Evolutionary conservation across 768 basidiomycete species (phyloP).

Genomic region (Mycena alexandri): DNA sequence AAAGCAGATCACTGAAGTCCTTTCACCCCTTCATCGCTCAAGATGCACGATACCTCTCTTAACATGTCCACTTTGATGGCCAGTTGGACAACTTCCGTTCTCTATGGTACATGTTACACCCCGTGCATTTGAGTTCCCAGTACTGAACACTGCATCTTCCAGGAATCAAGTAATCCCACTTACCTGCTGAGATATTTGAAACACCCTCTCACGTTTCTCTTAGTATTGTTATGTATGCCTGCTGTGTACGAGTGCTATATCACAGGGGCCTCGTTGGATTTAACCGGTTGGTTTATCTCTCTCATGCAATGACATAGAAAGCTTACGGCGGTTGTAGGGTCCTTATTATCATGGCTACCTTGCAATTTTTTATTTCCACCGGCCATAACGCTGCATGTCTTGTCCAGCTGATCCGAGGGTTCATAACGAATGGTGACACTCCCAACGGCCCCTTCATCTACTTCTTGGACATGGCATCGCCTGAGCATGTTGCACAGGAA

Average conservation of each 20-base stretch:
- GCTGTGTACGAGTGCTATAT: background rate
- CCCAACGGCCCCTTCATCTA: background rate
- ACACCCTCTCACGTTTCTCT: background rate
- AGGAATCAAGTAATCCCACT: background rate
- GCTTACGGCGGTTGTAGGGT: background rate
- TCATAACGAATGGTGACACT: background rate
- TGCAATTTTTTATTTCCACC: background rate
- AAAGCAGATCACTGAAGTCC: too few relatives aligned
- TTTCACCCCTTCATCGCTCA: too few relatives aligned
- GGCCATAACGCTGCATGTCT: background rate
- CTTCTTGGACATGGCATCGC: background rate
- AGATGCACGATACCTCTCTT: background rate
- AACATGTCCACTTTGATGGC: background rate
- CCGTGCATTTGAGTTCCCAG: background rate
- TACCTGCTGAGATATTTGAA: background rate
- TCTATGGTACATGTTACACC: background rate
- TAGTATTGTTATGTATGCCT: background rate
- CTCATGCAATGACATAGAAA: background rate
- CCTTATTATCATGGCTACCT: background rate
- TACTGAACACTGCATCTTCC: background rate
- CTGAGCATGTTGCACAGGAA: background rate
- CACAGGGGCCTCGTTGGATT: background rate
- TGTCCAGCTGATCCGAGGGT: background rate
- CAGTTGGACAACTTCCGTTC: background rate
- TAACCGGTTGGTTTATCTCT: slow-evolving; percentile 1